These are phyloP conservation scores for Asclepias syriaca DNA, from an alignment of 257 asterid species.

Conservation along the genomic window DNA sequence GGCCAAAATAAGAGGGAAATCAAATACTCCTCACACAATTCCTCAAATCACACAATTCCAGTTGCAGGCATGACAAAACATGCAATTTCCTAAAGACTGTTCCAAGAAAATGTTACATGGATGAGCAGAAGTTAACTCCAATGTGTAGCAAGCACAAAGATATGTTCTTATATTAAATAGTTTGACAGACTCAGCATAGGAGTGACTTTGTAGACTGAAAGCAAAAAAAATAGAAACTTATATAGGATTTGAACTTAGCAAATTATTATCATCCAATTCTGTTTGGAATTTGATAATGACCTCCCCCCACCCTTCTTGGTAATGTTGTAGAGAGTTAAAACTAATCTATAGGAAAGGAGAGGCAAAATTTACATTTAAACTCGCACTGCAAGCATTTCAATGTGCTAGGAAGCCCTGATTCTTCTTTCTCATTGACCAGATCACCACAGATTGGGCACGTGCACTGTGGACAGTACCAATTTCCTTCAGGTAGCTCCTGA, in stretches of 20 bases:
- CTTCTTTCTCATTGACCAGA: conserved; percentile 49
- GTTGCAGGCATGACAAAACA: neutral
- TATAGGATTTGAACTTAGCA: neutral
- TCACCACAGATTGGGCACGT: conserved; percentile 81
- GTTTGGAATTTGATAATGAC: neutral
- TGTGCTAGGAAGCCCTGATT: conserved; percentile 37
- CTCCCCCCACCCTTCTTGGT: conserved; percentile 9
- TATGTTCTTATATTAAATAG: neutral
- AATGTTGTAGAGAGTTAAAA: neutral
- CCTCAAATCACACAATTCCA: neutral
- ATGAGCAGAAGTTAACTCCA: neutral
- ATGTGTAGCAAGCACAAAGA: neutral
- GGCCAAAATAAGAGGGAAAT: conserved; percentile 9
- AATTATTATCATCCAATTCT: neutral
- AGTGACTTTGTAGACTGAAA: neutral
- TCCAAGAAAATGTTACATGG: neutral
- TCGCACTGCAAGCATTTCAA: conserved; percentile 85
- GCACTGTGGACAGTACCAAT: conserved; percentile 96
- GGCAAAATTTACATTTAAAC: conserved; percentile 52
- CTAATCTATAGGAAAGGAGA: conserved; percentile 12
- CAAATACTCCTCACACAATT: too few species aligned
- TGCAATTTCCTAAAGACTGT: neutral
- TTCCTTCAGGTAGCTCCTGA: conserved; percentile 97
- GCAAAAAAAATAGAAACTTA: neutral
- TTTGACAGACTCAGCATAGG: neutral